Evolutionary conservation across 805 yeast species (phyloP), one percentile per base, ranked within the genome.

Genomic region (Pichia exigua): DNA sequence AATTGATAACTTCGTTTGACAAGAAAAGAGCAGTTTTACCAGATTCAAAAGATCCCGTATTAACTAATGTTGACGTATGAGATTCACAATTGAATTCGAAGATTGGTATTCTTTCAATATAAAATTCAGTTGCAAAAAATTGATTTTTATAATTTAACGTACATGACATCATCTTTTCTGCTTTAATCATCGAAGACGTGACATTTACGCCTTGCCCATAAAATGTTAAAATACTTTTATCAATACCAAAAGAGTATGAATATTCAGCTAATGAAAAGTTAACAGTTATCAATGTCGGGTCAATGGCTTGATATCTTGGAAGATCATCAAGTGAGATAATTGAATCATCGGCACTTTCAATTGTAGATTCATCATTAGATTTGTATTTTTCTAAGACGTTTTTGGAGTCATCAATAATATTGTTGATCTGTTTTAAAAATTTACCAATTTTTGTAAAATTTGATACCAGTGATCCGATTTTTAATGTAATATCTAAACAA

Each of bases 11-110:
- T 2, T 58, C 54, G 12, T 59, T 56, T 0, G 59, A 48, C 4
- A 58, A 42, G 22, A 56, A 52, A 8, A 62, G 24, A n/a, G 51
- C 41, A 21, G 63, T 62, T 38, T 58, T 59, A 1, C 68, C 67
- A 1, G 49, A n/a, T 1, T 48, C 45, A 15, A 61, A 44, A 1
- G 60, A 44, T 0, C 65, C 69, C 11, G 54, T 55, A 42, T 55
- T 62, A 3, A 54, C 52, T 17, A 65, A 46, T n/a, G 57, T 51
- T 1, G 55, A 24, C 2, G 48, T 48, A 27, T 52, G 47, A 8
- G 58, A 54, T n/a, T 50, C 43, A 26, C 57, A 51, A 11, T 48
- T 45, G 18, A 56, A 49, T 17, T 58, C 59, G 13, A 58, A 22
- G 9, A 65, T 46, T 12, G 41, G 43, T 13, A 47, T 45, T 5